Base-by-base conservation (phyloP, 192 early-diverging fungal species). In the Jimgerdemannia lactiflua region DNA sequence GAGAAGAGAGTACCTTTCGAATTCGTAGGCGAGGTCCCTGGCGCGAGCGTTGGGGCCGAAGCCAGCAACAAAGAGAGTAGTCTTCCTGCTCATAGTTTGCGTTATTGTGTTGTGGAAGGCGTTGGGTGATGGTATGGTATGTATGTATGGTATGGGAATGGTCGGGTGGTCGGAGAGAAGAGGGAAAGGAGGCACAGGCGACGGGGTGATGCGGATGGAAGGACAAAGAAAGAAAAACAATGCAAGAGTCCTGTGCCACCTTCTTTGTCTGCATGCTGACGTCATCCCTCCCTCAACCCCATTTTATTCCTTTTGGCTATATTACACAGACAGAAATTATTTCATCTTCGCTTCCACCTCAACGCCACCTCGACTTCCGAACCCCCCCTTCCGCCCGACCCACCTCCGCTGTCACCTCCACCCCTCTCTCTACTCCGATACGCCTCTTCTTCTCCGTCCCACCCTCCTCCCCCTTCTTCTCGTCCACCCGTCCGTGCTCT, bases 11-110 rank as follows among this genome's bases (percentile, higher is more conserved):
- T 89, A 96, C 95, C 95, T 89, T 82, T 98, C 97, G 82, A 98
- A 98, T 66, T 96, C 97, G 78, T 95, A 94, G 18, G 95, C 97
- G 39, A 98, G 89, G 77, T 98, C 95, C 85, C 91, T 92, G 39
- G 97, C 97, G 70, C 97, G 91, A 43, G 91, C 92, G 67, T 88
- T 85, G 63, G 29, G 29, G 29, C 87, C 79, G 80, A 98, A 94
- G 43, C 95, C 95, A 67, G 94, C 89, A 42, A 96, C 93, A 75
- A 92, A 92, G 43, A 96, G 87, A 59, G 95, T 97, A 64, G 89
- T 9, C 6, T 18, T 7, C 19, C 18, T 59, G 49, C 49, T 59
- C 49, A 59, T 59, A 14, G 2, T 59, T 59, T 6, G 17, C n/a
- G 71, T 29, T 29, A 69, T 54, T 64, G 39, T 39, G 64, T n/a